Evolutionary conservation across 495 filamentous ascomycete species (phyloP).

Genomic region (Penicillium atrosanguineum): DNA sequence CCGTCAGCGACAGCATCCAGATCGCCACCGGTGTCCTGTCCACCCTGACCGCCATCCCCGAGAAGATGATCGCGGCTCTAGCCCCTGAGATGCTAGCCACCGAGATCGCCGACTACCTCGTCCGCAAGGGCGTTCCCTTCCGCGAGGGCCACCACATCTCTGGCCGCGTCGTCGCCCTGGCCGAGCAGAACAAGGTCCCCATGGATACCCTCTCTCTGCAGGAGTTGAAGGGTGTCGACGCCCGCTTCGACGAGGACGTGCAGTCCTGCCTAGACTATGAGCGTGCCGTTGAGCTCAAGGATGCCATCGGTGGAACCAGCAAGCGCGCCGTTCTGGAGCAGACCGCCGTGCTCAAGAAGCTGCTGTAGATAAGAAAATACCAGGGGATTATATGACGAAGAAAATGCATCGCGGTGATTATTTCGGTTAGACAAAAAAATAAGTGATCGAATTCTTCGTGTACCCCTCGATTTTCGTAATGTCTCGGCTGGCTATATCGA

Average conservation of each 20-base stretch:
- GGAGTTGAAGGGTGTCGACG: conserved; percentile 70
- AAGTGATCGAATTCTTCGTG: conserved; percentile 2
- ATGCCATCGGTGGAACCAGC: conserved; percentile 80
- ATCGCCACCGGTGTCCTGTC: conserved; percentile 78
- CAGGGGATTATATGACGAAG: conserved; percentile 13
- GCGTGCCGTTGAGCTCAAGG: conserved; percentile 78
- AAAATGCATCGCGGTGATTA: conserved; percentile 9
- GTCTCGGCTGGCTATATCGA: background rate
- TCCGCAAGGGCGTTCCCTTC: conserved; percentile 78
- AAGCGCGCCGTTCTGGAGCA: conserved; percentile 72
- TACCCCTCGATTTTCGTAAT: background rate
- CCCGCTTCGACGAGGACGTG: conserved; percentile 75
- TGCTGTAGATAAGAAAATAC: conserved; percentile 26
- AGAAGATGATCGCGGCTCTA: conserved; percentile 76
- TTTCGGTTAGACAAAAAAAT: conserved; percentile 29
- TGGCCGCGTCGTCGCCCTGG: conserved; percentile 71
- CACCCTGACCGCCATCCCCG: conserved; percentile 62
- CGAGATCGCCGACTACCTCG: conserved; percentile 88
- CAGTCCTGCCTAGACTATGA: conserved; percentile 77
- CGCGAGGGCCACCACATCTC: conserved; percentile 87
- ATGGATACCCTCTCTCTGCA: conserved; percentile 76
- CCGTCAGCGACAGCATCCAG: conserved; percentile 77
- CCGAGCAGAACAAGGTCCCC: conserved; percentile 64
- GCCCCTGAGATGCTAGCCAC: conserved; percentile 74
- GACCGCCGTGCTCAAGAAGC: conserved; percentile 64